A percentile compares a stretch with the other conserved stretches of the same genome.
These are phyloP conservation scores for Chaetomium cochliodes DNA, from an alignment of 495 filamentous ascomycete genomes.

Conservation along the genomic window DNA sequence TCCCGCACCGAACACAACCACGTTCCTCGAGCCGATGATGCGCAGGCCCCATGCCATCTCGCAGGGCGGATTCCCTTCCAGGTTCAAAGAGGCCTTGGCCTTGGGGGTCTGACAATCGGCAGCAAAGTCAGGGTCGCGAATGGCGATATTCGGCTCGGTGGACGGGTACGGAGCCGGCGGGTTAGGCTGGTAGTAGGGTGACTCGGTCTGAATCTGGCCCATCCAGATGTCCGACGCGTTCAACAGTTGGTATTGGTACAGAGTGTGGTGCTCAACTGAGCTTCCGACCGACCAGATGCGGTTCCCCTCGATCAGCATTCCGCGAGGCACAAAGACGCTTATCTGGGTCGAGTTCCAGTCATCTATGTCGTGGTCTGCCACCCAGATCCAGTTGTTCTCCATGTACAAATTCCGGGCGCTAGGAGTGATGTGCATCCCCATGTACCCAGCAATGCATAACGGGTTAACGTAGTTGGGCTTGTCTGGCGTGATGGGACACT, in stretches of 20 bases:
- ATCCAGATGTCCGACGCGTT: constrained; percentile 78
- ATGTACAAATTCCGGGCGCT: constrained; percentile 68
- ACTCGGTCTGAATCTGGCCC: constrained; percentile 83
- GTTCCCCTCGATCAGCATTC: constrained; percentile 67
- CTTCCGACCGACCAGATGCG: constrained; percentile 70
- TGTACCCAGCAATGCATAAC: constrained; percentile 69
- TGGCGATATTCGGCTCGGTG: constrained; percentile 57
- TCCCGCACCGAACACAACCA: constrained; percentile 71
- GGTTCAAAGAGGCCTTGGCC: constrained; percentile 38
- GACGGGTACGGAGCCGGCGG: constrained; percentile 69
- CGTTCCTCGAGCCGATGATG: constrained; percentile 60
- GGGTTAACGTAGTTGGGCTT: constrained; percentile 50
- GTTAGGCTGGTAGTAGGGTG: constrained; percentile 86
- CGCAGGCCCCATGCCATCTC: constrained; percentile 74
- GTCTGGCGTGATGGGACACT: constrained; percentile 64
- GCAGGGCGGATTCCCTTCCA: constrained; percentile 41
- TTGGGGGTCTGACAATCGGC: constrained; percentile 33
- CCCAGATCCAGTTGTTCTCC: constrained; percentile 94
- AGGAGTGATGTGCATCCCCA: constrained; percentile 75
- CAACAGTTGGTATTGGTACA: constrained; percentile 82
- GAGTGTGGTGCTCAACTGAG: constrained; percentile 75
- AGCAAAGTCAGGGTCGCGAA: constrained; percentile 71
- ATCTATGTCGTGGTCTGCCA: constrained; percentile 79
- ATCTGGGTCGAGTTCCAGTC: constrained; percentile 69
- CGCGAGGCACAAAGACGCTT: constrained; percentile 83